These are phyloP conservation scores for Pisolithus marmoratus DNA, from an alignment of 768 basidiomycete species.

Conservation along the genomic window DNA sequence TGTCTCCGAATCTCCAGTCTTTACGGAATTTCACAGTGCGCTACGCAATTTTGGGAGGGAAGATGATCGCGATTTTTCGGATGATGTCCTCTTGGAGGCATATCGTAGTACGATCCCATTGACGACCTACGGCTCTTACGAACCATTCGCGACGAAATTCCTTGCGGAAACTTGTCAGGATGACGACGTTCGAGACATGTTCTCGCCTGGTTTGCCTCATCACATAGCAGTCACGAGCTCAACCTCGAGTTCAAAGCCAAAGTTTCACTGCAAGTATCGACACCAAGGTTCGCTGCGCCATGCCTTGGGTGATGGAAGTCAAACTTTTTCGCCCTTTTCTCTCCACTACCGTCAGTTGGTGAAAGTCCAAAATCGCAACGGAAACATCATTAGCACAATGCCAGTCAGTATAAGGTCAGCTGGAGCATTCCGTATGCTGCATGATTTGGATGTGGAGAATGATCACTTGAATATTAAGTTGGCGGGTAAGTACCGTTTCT, in stretches of 20 bases:
- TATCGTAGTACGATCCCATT: slow-evolving; percentile 8
- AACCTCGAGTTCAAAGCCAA: slow-evolving; percentile 11
- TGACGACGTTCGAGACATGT: slow-evolving; percentile 11
- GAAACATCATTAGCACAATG: neutral
- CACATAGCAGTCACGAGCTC: slow-evolving; percentile 7
- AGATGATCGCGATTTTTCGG: neutral
- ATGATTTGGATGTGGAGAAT: slow-evolving; percentile 9
- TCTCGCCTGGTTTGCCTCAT: slow-evolving; percentile 16
- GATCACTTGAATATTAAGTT: slow-evolving; percentile 9
- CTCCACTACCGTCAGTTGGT: slow-evolving; percentile 9
- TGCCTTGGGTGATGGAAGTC: slow-evolving; percentile 3
- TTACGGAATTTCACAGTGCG: slow-evolving; percentile 8
- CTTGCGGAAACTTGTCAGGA: slow-evolving; percentile 13
- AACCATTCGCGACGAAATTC: slow-evolving; percentile 12
- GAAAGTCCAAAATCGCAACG: slow-evolving; percentile 2
- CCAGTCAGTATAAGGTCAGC: slow-evolving; percentile 11
- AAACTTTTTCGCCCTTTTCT: slow-evolving; percentile 16
- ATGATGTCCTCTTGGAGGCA: slow-evolving; percentile 4
- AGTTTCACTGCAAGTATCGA: slow-evolving; percentile 15
- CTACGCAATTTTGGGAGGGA: neutral
- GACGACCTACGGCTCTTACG: slow-evolving; percentile 10
- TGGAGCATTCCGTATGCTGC: slow-evolving; percentile 13
- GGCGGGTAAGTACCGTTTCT: slow-evolving; percentile 1
- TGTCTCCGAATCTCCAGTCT: slow-evolving; percentile 1
- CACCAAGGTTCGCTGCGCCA: slow-evolving; percentile 5